These are phyloP conservation scores for Leccinum pachyderme DNA, from an alignment of 1,284 basidiomycete genomes.

Conservation along the genomic window DNA sequence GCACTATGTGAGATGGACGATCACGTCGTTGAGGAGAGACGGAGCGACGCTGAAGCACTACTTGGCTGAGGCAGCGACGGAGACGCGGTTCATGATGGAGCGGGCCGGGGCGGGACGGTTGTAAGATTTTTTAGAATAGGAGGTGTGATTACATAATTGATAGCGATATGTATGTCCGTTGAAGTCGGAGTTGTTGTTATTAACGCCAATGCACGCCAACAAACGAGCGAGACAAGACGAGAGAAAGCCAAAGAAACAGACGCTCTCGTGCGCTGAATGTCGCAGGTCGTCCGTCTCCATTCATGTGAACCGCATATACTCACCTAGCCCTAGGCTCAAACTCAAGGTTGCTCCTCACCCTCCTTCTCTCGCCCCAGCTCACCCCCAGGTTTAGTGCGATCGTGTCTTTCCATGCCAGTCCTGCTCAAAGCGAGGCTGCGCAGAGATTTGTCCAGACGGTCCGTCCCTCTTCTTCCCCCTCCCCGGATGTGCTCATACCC, in stretches of 20 bases:
- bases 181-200: constrained; percentile 29
- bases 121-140: constrained; percentile 18
- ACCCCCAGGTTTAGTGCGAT: constrained; percentile 44
- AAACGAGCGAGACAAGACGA: constrained; percentile 30
- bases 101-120: constrained; percentile 43
- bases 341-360: constrained; percentile 38
- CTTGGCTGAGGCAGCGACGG: constrained; percentile 77
- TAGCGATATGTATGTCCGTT: constrained; percentile 29
- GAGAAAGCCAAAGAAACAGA: constrained; percentile 38
- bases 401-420: constrained; percentile 52
- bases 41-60: constrained; percentile 69
- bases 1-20: constrained; percentile 87
- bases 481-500: constrained; percentile 2
- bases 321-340: constrained; percentile 38
- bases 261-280: constrained; percentile 59
- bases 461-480: background rate
- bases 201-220: constrained; percentile 21
- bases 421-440: constrained; percentile 63
- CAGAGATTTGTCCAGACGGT: constrained; percentile 71
- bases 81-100: constrained; percentile 75
- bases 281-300: constrained; percentile 45
- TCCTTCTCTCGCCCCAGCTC: background rate
- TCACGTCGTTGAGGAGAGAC: constrained; percentile 76
- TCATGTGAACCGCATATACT: too few species aligned
- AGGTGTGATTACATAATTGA: constrained; percentile 25